Base-by-base conservation (phyloP, 345 rosid genomes). In the Arabis hirsuta region DNA sequence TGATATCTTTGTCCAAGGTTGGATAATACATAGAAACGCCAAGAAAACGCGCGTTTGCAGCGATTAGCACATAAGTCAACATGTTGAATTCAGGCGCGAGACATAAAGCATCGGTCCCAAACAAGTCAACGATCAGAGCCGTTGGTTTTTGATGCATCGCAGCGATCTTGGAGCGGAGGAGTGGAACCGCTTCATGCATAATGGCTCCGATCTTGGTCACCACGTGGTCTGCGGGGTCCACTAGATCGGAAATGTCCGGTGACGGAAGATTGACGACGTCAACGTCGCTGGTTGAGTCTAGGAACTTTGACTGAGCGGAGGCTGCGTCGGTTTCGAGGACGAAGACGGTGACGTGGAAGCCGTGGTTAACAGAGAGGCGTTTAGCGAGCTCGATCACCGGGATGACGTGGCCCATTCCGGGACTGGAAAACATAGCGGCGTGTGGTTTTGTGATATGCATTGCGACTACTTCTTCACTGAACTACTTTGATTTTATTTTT, bases 321-420 rank as follows among this genome's bases (percentile, higher is more conserved):
- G 70, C 81, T 67, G 55, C 24, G 59, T 80, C 76, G 4, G 79
- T 27, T 12, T 71, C 69, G 26, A 85, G 81, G 11, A 84, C 73
- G 44, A 85, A 82, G 62, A 86, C 71, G 19, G 92, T 82, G 34
- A 81, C 80, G 19, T 55, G 48, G 56, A 84, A 80, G 69, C 79
- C 79, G 63, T 82, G 84, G 69, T 66, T 69, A 24, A 65, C 4
- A 34, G 74, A 76, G 19, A 85, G 82, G 42, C 83, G 82, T 38
- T 83, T 81, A 20, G 79, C 86, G 0, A 89, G 89, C 73, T 87
- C 90, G 2, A 89, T 70, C 56, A 84, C 78, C 0, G 92, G 94
- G 78, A 84, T 85, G 3, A 86, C 73, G 75, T 88, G 95, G 24
- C 96, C 89, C 83, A 85, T 72, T 58, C 96, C 92, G 9, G 90